Conservation (phyloP, 2,329 filamentous ascomycete species). For the Hysterium pulicare region DNA sequence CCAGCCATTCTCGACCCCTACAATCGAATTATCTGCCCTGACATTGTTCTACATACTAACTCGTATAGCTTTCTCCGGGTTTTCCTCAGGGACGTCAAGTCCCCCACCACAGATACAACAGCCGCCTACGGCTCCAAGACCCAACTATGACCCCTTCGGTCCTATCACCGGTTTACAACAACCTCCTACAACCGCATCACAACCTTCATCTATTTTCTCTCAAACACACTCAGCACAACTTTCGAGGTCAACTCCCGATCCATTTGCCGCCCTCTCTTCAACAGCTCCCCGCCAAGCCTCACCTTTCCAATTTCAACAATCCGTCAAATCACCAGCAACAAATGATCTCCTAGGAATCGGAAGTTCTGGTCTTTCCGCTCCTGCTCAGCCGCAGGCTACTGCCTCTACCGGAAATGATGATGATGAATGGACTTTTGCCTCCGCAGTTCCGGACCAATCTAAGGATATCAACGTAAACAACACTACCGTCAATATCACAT, state of each 20-base stretch:
- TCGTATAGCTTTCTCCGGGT: conserved; percentile 22
- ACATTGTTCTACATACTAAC: too few species aligned
- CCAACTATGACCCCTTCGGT: conserved; percentile 57
- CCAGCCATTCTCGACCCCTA: too few species aligned
- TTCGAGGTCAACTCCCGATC: conserved; percentile 46
- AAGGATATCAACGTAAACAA: conserved; percentile 67
- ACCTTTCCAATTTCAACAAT: conserved; percentile 49
- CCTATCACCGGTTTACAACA: conserved; percentile 44
- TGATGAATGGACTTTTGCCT: conserved; percentile 93
- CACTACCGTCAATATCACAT: conserved; percentile 67
- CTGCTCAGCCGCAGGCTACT: conserved; percentile 18
- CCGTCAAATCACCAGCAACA: conserved; percentile 32
- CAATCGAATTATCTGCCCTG: too few species aligned
- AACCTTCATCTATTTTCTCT: conserved; percentile 41
- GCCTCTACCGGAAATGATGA: conserved; percentile 69
- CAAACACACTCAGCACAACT: conserved; percentile 34
- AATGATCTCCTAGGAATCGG: conserved; percentile 37
- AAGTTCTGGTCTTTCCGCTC: conserved; percentile 12
- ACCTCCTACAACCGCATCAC: conserved; percentile 43
- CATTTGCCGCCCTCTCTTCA: conserved; percentile 58
- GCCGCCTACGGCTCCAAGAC: conserved; percentile 42
- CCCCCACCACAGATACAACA: conserved; percentile 36
- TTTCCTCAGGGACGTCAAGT: conserved; percentile 29
- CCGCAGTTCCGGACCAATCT: conserved; percentile 70
- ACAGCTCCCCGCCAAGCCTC: conserved; percentile 50